Evolutionary conservation across 1,284 basidiomycete species (phyloP).

Genomic region (Ceratobasidium papillatum): DNA sequence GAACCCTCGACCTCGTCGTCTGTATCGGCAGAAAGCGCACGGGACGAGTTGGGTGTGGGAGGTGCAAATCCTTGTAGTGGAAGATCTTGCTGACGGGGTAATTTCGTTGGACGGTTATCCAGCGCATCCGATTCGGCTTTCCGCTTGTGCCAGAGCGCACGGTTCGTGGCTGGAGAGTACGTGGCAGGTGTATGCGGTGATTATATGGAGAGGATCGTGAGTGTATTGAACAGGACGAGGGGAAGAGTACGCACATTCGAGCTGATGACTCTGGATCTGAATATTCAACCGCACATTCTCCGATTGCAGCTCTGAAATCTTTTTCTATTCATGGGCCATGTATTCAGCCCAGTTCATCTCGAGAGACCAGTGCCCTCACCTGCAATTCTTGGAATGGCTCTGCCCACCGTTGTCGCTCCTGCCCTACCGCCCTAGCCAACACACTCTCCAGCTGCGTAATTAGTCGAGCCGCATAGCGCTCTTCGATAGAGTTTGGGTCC

Average conservation of each 20-base stretch:
- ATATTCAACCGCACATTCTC: conserved; percentile 9
- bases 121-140: neutral
- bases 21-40: neutral
- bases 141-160: conserved; percentile 11
- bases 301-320: neutral
- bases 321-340: neutral
- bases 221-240: neutral
- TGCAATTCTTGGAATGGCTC: neutral
- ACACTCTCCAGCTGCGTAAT: conserved; percentile 3
- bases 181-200: neutral
- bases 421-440: neutral
- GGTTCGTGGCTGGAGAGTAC: neutral
- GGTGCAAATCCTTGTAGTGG: neutral
- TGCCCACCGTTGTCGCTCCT: conserved; percentile 13
- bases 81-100: conserved; percentile 1
- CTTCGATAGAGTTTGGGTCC: neutral
- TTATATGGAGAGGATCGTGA: neutral
- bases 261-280: conserved; percentile 23
- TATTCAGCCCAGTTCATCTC: neutral
- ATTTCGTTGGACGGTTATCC: neutral
- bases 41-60: neutral
- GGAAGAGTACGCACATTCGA: conserved; percentile 1
- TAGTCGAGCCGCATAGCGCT: neutral
- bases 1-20: neutral
- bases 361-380: neutral